Evolutionary conservation across 176 grass and related monocot species (phyloP).

Genomic region (Ananas comosus): DNA sequence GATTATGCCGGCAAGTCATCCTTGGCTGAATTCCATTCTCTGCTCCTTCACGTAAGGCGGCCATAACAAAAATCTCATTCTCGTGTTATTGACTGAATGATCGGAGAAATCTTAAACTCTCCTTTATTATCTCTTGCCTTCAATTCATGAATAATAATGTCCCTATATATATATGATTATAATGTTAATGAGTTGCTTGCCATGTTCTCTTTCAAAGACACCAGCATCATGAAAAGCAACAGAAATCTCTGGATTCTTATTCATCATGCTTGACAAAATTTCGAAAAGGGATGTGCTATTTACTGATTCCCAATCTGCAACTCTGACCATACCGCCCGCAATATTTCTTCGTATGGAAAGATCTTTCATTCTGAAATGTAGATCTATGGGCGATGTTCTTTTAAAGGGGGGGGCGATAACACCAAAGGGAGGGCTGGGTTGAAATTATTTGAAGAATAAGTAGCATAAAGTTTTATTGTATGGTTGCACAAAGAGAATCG

Average conservation of each 20-base stretch:
- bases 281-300: not conserved
- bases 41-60: conserved; percentile 30
- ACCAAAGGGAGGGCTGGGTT: not conserved
- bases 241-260: not conserved
- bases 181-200: not conserved
- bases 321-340: not conserved
- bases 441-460: not conserved
- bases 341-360: not conserved
- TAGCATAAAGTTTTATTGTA: not conserved
- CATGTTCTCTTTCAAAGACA: not conserved
- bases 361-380: not conserved
- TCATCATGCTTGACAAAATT: not conserved
- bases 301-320: not conserved
- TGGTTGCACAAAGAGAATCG: not conserved
- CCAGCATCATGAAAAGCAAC: not conserved
- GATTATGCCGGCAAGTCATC: conserved; percentile 49
- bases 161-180: not conserved
- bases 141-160: not conserved
- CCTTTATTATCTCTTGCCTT: not conserved
- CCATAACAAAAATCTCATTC: conserved; percentile 2
- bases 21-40: conserved; percentile 63
- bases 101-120: not conserved
- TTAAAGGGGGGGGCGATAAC: not conserved
- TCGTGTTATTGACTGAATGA: not conserved
- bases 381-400: not conserved